Evolutionary conservation across 1,284 basidiomycete species (phyloP), one percentile per base, ranked within the genome.

Genomic region (Anthracocystis walkeri): DNA sequence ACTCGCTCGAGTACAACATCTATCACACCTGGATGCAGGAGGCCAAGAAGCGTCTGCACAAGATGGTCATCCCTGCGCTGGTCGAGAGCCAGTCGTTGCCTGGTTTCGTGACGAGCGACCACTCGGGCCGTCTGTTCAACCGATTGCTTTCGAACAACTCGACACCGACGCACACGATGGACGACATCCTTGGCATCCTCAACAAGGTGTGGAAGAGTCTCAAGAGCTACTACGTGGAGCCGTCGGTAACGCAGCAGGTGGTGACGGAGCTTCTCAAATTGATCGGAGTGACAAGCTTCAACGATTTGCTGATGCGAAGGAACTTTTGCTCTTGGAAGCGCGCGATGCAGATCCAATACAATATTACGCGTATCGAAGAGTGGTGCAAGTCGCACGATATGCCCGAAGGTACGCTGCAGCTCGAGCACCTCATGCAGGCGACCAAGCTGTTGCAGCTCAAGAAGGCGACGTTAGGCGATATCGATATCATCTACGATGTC

Each of bases 321-420:
- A 99, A 99, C 87, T 99, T 99, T 87, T 97, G 94, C 81, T 98
- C 96, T 3, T 99, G 97, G 97, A 99, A 99, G 87, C 91, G 97
- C 88, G 96, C 83, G 45, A 84, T 84, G 83, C 83, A 84, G 65
- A 83, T 84, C 74, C 83, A 84, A 61, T 84, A 84, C 79, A 84
- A 84, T 70, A 83, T 84, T 42, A 84, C 82, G 46, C 91, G 97
- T 45, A 94, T 99, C 82, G 97, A 99, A 85, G 93, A 96, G 87
- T 87, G 85, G 86, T 86, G 85, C 87, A 89, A 87, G 77, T 84
- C 85, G 57, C 86, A 86, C 71, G 95, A 97, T 85, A 97, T 99
- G 94, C 97, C 97, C 0, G 97, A 99, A 85, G 97, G 97, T 21
- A 94, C 94, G 14, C 89, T 99, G 40, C 97, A 99, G 86, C 89